Evolutionary conservation across 1,284 basidiomycete genomes (phyloP).

Genomic region (Ganoderma leucocontextum): DNA sequence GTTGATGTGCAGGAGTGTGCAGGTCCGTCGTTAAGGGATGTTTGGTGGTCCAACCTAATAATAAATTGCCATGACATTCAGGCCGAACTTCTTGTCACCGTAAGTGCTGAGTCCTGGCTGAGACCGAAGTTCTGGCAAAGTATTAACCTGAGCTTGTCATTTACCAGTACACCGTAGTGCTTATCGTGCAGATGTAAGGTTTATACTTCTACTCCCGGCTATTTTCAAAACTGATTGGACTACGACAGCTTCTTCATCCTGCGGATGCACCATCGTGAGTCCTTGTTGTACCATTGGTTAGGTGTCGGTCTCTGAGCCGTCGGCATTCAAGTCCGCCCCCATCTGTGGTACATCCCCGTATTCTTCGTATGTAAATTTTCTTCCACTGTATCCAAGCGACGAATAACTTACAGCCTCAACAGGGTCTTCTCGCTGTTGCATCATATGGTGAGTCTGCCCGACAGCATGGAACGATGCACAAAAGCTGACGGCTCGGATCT

Average conservation of each 20-base stretch:
- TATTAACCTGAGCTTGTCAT: background rate
- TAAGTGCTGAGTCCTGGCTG: background rate
- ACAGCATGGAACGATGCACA: background rate
- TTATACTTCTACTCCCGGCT: background rate
- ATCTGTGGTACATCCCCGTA: constrained; percentile 27
- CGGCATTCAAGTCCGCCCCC: constrained; percentile 22
- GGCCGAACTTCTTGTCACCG: constrained; percentile 26
- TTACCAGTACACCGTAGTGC: constrained; percentile 23
- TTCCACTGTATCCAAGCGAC: background rate
- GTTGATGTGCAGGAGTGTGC: constrained; percentile 20
- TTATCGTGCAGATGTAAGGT: constrained; percentile 29
- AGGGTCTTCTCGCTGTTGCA: constrained; percentile 20
- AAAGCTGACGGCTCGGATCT: background rate
- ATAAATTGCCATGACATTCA: background rate
- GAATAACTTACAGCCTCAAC: background rate
- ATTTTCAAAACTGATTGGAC: background rate
- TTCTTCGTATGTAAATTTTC: constrained; percentile 11
- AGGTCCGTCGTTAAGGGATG: constrained; percentile 13
- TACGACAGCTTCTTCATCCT: constrained; percentile 25
- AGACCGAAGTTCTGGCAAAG: background rate
- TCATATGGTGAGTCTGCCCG: constrained; percentile 22
- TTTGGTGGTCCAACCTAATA: background rate
- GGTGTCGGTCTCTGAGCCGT: background rate
- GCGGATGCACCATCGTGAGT: constrained; percentile 29
- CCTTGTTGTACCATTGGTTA: background rate